Evolutionary conservation across 169 alveolate species (phyloP).

Genomic region (Cryptosporidium parvum): DNA sequence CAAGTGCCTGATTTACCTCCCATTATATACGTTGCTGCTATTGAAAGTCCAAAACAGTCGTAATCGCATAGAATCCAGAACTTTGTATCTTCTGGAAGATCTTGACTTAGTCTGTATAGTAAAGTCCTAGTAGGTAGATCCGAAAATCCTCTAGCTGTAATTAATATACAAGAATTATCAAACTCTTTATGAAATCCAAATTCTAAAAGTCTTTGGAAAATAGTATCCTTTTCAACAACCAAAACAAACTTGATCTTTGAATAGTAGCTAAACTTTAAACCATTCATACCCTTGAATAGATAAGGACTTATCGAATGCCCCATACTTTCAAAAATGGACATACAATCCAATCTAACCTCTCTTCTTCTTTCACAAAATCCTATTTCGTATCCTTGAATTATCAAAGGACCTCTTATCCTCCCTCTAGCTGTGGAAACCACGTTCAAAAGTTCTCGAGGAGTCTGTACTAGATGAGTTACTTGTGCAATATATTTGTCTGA

Average conservation of each 20-base stretch:
- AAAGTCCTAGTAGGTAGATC: conserved; percentile 68
- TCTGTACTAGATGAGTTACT: conserved; percentile 35
- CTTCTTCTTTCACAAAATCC: conserved; percentile 11
- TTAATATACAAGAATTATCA: conserved; percentile 47
- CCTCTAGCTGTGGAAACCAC: conserved; percentile 72
- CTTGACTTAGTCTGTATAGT: conserved; percentile 40
- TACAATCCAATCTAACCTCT: conserved; percentile 39
- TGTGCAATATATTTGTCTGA: conserved; percentile 54
- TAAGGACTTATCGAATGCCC: conserved; percentile 74
- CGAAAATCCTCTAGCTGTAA: conserved; percentile 67
- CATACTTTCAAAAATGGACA: conserved; percentile 64
- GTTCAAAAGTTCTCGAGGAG: conserved; percentile 60
- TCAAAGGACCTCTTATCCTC: conserved; percentile 58
- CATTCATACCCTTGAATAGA: conserved; percentile 31
- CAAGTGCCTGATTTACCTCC: conserved; percentile 51
- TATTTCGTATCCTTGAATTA: conserved; percentile 34
- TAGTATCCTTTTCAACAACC: conserved; percentile 60
- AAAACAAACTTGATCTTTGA: conserved; percentile 47
- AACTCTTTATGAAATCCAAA: conserved; percentile 24
- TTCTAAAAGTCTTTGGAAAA: conserved; percentile 64
- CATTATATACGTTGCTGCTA: conserved; percentile 53
- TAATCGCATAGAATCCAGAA: conserved; percentile 68
- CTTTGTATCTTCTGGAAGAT: conserved; percentile 20
- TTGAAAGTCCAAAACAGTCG: conserved; percentile 55
- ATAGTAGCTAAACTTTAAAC: conserved; percentile 31